Evolutionary conservation across 2,329 filamentous ascomycete genomes (phyloP), one percentile per base, ranked within the genome.

Genomic region (Hymenoscyphus salicellus): DNA sequence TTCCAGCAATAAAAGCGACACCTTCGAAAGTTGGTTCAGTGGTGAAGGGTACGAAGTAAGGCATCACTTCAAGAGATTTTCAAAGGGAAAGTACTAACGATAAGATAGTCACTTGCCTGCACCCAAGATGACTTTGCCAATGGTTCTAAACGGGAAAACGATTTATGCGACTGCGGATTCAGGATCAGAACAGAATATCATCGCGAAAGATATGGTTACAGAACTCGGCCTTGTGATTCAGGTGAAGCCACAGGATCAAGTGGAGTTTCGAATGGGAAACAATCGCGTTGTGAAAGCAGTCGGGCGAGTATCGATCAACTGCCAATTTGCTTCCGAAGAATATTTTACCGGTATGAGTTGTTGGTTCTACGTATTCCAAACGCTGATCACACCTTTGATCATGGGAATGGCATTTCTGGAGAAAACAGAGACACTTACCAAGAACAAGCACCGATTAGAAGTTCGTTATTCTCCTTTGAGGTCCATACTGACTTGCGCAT

Each of bases 391-490:
- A 2, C 57, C 56, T 23, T 8, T 63, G 32, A 61, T 67, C 52
- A 58, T 67, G 16, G 63, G 65, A 5, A 52, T 57, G 33, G 5
- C 16, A 2, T 65, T 65, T 26, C 23, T 67, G 4, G 17, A 60
- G 5, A 26, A 67, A 28, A 61, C 58, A 2, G 41, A 67, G 23
- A 52, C 62, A 8, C 32, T 63, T 17, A 49, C 55, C 4, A 65
- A 58, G 60, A 65, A 68, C n/a, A 33, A 60, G 16, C 59, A 68
- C 23, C 23, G 65, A 23, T 60, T 68, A 28, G 60, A 36, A 36
- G 7, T 11, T 36, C 32, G 32, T 11, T 36, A 36, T 11, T 7
- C 8, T 11, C 32, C 32, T 11, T 36, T 36, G 32, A 36, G 32
- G 32, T 36, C 32, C 7, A 36, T 11, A 10, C 32, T 36, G 32